Evolutionary conservation across 257 asterid genomes (phyloP).

Genomic region (Cinchona pubescens): DNA sequence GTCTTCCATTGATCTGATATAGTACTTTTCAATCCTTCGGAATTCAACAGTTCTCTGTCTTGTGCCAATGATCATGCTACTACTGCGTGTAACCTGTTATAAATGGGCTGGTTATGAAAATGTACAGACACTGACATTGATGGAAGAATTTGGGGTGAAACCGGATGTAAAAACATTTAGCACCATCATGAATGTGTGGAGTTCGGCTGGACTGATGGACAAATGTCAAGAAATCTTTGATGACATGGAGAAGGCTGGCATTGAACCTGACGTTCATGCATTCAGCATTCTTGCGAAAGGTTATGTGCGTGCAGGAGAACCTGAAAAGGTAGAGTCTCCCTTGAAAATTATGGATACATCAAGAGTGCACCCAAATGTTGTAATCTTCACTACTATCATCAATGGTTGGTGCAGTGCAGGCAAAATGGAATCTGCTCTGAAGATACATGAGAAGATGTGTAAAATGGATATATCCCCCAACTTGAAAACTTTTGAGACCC

Average conservation of each 20-base stretch:
- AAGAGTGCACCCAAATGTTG: conserved; percentile 67
- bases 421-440: conserved; percentile 64
- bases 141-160: conserved; percentile 81
- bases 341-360: conserved; percentile 49
- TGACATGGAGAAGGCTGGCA: conserved; percentile 66
- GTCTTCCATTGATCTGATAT: too few species aligned
- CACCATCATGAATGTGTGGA: conserved; percentile 94
- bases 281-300: conserved; percentile 98
- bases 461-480: conserved; percentile 65
- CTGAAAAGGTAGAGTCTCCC: conserved; percentile 67
- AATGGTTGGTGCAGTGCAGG: conserved; percentile 96
- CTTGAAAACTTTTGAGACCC: conserved; percentile 75
- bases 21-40: background rate
- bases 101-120: conserved; percentile 3
- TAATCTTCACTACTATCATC: conserved; percentile 86
- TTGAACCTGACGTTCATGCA: conserved; percentile 72
- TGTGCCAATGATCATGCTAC: background rate
- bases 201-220: conserved; percentile 77
- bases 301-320: conserved; percentile 74
- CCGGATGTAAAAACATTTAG: conserved; percentile 89
- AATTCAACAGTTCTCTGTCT: background rate
- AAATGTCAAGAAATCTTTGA: conserved; percentile 73
- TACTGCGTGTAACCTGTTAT: background rate
- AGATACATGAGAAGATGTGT: conserved; percentile 56
- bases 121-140: conserved; percentile 57